Base-by-base conservation (phyloP, 2,329 filamentous ascomycete genomes). In the Aspergillus sp. region DNA sequence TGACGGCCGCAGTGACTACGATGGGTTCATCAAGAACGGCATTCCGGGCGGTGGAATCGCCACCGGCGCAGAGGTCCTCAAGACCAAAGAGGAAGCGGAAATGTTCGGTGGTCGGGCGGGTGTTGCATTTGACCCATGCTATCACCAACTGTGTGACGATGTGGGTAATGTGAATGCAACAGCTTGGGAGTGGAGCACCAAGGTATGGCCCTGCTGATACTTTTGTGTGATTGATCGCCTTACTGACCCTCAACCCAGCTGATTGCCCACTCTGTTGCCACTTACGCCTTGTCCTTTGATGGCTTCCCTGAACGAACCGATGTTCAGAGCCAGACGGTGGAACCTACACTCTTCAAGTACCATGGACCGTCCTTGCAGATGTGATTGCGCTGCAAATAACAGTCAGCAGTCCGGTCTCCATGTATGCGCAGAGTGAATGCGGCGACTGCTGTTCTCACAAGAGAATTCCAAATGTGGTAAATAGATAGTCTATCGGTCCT, bases 1-100 rank as follows among this genome's bases (percentile, higher is more conserved):
- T 54, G 83, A 88, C 56, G 86, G 86, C 5, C 81, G 86, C 48
- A 87, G 82, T 52, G 87, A 93, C 66, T 91, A 91, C 57, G 84
- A 82, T 43, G 83, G 80, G 1, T 90, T 91, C 70, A 83, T 89
- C 57, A 75, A 79, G 33, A 75, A 79, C 47, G 83, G 83, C 3
- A 88, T 90, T 38, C 83, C 86, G 0, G 80, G 80, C 1, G 85
- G 86, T 27, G 86, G 86, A 29, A 80, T 90, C 50, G 85, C 85
- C 46, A 88, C 86, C 2, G 86, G 86, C 35, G 86, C 86, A 1
- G 86, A 90, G 65, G 83, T 78, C 8, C 64, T 86, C 68, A 90
- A 89, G 78, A 88, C 84, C 0, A 68, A 75, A 43, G 74, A 80
- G 32, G 83, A 90, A 61, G 77, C 68, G 2, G 71, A 69, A 36